Conservation (phyloP, 768 basidiomycete genomes). For the Leucosporidium creatinivorum region DNA sequence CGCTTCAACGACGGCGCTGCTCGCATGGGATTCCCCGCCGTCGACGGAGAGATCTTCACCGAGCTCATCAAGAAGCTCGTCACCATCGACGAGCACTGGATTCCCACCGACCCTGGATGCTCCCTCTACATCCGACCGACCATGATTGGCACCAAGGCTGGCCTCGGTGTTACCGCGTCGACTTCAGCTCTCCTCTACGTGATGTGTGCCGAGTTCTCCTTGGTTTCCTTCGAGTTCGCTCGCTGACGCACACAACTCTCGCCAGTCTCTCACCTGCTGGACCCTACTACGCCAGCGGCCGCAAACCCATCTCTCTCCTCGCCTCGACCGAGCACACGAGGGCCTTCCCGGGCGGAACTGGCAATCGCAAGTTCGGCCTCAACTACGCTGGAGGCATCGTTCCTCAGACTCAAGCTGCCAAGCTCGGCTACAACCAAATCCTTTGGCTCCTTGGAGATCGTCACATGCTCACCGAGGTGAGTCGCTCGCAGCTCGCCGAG, state of each 20-base stretch:
- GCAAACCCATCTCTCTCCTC: constrained; percentile 50
- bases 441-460: constrained; percentile 60
- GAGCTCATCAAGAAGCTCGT: constrained; percentile 80
- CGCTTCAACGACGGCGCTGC: constrained; percentile 79
- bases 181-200: constrained; percentile 77
- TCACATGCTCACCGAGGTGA: neutral
- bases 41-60: constrained; percentile 64
- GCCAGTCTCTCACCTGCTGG: constrained; percentile 53
- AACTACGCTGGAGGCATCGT: constrained; percentile 40
- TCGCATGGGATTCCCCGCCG: constrained; percentile 47
- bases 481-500: too few species aligned
- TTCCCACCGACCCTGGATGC: constrained; percentile 77
- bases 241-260: neutral
- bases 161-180: constrained; percentile 59
- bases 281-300: constrained; percentile 49
- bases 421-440: constrained; percentile 66
- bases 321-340: constrained; percentile 72
- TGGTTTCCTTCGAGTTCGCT: neutral
- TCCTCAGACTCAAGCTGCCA: constrained; percentile 57
- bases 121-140: constrained; percentile 78
- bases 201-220: constrained; percentile 43
- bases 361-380: constrained; percentile 49
- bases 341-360: constrained; percentile 75
- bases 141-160: constrained; percentile 50
- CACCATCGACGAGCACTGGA: constrained; percentile 78